Conservation (phyloP, 306 rosid genomes). For the Luffa acutangula region DNA sequence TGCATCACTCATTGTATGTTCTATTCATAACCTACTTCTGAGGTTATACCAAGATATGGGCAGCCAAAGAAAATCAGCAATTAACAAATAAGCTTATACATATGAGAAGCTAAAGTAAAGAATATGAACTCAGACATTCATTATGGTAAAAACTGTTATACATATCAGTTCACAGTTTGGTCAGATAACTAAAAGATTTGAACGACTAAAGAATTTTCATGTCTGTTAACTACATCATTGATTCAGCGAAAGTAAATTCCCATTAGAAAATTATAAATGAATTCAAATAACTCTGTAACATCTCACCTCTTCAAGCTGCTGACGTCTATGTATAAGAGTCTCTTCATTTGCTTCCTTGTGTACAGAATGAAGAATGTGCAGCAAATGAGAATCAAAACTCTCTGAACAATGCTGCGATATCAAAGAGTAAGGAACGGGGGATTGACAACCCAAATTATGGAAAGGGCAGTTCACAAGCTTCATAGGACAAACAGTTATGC, state of each 20-base stretch:
- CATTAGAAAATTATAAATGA: not conserved
- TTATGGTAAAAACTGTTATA: not conserved
- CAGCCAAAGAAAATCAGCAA: not conserved
- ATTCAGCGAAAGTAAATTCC: not conserved
- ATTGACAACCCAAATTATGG: constrained; percentile 57
- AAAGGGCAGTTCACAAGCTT: constrained; percentile 81
- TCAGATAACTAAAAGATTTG: not conserved
- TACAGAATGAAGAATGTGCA: constrained; percentile 35
- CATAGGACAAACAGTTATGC: constrained; percentile 79
- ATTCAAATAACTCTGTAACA: not conserved
- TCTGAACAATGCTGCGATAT: constrained; percentile 44
- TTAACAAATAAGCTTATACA: not conserved
- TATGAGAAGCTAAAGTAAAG: not conserved
- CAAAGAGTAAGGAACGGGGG: constrained; percentile 40
- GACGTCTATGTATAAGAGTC: constrained; percentile 35
- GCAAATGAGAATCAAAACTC: constrained; percentile 42
- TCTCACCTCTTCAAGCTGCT: constrained; percentile 54
- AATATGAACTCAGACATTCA: not conserved
- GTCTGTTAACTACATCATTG: not conserved
- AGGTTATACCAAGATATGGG: not conserved
- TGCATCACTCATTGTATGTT: not conserved
- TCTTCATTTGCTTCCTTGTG: constrained; percentile 47
- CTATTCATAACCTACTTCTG: not conserved
- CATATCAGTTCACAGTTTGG: not conserved
- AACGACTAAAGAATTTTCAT: not conserved